Conservation (phyloP, 176 grass and related monocot species). For the Triticum turgidum region DNA sequence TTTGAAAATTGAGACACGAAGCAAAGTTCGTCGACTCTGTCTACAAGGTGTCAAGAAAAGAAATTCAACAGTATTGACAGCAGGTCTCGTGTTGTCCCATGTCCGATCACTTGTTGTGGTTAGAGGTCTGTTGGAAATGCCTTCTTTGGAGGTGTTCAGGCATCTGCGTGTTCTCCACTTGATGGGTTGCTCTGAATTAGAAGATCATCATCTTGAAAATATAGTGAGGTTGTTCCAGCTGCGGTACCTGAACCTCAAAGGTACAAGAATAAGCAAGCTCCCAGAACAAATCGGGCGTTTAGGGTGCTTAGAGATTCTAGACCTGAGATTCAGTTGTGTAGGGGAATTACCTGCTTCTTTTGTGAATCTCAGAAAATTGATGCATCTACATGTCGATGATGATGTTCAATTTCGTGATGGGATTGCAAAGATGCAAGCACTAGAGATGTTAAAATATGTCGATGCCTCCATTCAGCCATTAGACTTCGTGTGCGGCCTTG, state of each 20-base stretch:
- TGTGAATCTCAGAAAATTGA: neutral
- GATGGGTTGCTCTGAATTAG: rapidly evolving
- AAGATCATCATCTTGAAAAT: neutral
- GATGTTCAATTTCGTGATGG: neutral
- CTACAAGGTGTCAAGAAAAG: neutral
- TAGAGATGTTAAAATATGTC: neutral
- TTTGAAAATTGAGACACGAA: neutral
- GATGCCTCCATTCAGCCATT: neutral
- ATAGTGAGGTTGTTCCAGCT: neutral
- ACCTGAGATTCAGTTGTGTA: rapidly evolving
- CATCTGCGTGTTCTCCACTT: neutral
- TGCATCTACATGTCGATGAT: neutral
- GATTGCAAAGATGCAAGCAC: neutral
- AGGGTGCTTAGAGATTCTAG: neutral
- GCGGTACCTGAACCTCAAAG: neutral
- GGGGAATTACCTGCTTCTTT: neutral
- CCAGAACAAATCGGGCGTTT: neutral
- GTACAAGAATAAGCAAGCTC: neutral
- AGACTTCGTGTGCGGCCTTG: neutral
- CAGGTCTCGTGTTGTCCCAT: neutral
- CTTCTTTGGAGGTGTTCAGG: neutral
- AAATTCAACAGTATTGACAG: neutral
- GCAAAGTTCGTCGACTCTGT: neutral
- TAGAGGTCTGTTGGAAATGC: neutral
- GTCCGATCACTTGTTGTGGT: neutral